Evolutionary conservation across 2,329 filamentous ascomycete species (phyloP).

Genomic region (Stachybotrys elegans): DNA sequence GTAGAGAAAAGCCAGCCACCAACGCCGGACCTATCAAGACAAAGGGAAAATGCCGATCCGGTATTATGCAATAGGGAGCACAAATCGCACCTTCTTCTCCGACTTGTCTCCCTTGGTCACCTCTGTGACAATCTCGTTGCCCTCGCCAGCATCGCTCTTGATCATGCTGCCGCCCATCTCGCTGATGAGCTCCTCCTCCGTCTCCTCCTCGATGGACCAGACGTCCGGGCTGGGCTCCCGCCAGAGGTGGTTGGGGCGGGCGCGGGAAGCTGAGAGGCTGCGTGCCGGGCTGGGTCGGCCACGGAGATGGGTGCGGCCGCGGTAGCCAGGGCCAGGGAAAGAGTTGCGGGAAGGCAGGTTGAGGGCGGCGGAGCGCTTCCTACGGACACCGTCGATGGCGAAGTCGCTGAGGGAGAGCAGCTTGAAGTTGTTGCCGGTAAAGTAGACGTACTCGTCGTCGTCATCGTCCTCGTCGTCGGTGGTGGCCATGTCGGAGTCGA

Average conservation of each 20-base stretch:
- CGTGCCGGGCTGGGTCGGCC: constrained; percentile 21
- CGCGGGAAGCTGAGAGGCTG: constrained; percentile 22
- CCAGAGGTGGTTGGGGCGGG: constrained; percentile 41
- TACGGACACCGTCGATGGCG: constrained; percentile 29
- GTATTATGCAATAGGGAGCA: too few species aligned
- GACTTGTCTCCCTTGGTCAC: constrained; percentile 39
- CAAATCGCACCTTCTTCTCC: constrained; percentile 52
- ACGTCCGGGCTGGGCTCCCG: constrained; percentile 55
- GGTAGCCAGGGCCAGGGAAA: constrained; percentile 21
- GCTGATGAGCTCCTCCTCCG: constrained; percentile 46
- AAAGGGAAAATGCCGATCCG: too few species aligned
- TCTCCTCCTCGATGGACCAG: constrained; percentile 56
- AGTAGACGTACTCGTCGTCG: constrained; percentile 46
- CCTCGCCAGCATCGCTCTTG: constrained; percentile 24
- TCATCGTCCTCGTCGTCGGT: constrained; percentile 41
- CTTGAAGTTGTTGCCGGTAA: constrained; percentile 32
- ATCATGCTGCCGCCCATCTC: constrained; percentile 30
- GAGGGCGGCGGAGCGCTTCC: constrained; percentile 22
- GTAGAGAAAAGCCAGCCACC: too few species aligned
- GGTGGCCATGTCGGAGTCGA: constrained; percentile 36
- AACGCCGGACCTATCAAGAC: too few species aligned
- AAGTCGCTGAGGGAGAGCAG: constrained; percentile 40
- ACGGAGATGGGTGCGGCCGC: constrained; percentile 23
- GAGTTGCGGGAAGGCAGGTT: constrained; percentile 20
- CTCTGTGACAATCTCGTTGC: constrained; percentile 11